Base-by-base conservation (phyloP, 2,329 filamentous ascomycete species). In the Arachnomyces sp. region DNA sequence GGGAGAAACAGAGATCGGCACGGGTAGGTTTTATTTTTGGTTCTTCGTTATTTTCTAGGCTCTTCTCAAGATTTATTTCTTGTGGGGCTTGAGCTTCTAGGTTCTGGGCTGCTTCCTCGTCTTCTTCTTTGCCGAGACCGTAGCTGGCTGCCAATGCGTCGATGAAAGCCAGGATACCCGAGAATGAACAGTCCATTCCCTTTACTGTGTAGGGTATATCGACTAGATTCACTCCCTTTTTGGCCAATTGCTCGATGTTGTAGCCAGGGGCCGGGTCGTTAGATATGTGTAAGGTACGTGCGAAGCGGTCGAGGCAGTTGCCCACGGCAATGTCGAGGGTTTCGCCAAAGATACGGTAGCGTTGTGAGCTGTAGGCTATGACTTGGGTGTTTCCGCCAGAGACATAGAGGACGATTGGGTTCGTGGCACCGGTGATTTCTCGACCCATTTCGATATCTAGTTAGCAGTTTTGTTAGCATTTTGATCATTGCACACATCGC, bases 101-200 rank as follows among this genome's bases (percentile, higher is more conserved):
- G 4, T 17, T 33, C 5, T 4, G 2, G 35, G 31, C 12, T 18
- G 28, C 9, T 38, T 21, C 50, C 68, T 72, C 65, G 87, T 79
- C 61, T 77, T 55, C 54, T 37, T 57, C 50, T 15, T 62, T 61
- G 32, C 53, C 54, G 9, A 67, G 38, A 2, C 63, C 64, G 37
- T 57, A 57, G n/a, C 52, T 46, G 7, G 73, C 77, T 1, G 89
- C 90, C 34, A 95, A 71, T 28, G 82, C 73, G 59, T 98, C 92
- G 9, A 90, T 82, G 3, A 78, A 77, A 1, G 86, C 86, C 18
- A 98, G 69, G 48, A 98, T 94, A 2, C 92, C 92, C 2, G 85
- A 89, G 65, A 98, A 96, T 16, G 85, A 92, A 55, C 88, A 94
- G 62, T 98, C 92, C 92, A 98, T 98, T 38, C 92, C 92, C 66